Base-by-base conservation (phyloP, 2,329 filamentous ascomycete genomes). In the Colletotrichum falcatum region DNA sequence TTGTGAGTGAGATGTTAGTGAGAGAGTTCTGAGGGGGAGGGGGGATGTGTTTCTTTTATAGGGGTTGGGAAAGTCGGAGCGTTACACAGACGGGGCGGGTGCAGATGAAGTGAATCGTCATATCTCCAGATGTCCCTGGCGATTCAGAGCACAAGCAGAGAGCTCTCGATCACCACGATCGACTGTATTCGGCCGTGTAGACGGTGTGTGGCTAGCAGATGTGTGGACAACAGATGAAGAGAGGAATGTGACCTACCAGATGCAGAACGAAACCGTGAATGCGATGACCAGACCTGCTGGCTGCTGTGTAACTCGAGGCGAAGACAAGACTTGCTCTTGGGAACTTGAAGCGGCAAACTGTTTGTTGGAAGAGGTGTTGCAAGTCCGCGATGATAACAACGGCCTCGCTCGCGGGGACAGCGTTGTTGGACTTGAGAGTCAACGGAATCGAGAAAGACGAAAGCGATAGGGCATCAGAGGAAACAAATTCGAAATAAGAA, bases 401-500 rank as follows among this genome's bases (percentile, higher is more conserved):
- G 12, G 6, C 37, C 12, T 53, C 18, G 5, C 23, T 23, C 2
- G 26, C 4, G 1, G 0, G 20, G 7, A 37, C 12, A 37, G 12
- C 1, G 6, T 55, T 26, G 1, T 37, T 37, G 33, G 3, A 12
- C n/a, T 53, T n/a, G 4, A 1, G 2, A 6, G 1, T 30, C 7
- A 9, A 55, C 3, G 8, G 18, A 1, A 3, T 37, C 5, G 16
- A 16, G 12, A n/a, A 2, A 1, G n/a, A n/a, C 1, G 2, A 5
- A 14, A 23, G 2, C 3, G 7, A 8, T 6, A 26, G 4, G 12
- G 5, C 2, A 9, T 37, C 7, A 2, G 33, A 37, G 33, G 3
- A 37, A 26, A 26, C 2, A 18, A 37, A 20, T 5, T 5, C 9
- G n/a, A 14, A n/a, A 9, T n/a, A 2, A 44, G n/a, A 37, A 37